These are phyloP conservation scores for Limonium bicolor DNA, from an alignment of 148 eudicot species.

Conservation along the genomic window DNA sequence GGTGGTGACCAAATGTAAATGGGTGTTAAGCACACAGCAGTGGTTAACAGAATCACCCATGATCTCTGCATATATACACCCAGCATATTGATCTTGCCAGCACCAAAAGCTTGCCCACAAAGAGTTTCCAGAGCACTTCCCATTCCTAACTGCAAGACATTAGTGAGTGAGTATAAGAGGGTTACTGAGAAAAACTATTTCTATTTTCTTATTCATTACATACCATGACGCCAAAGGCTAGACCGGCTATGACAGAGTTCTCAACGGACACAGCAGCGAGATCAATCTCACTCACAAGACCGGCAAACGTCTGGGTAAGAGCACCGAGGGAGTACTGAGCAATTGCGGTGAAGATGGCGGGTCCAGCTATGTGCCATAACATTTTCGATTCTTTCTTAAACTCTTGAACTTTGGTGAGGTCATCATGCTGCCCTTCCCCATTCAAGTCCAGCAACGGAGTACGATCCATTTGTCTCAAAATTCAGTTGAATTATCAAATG, in stretches of 20 bases:
- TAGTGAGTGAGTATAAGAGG: not conserved
- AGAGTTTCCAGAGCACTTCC: constrained; percentile 49
- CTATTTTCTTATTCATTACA: not conserved
- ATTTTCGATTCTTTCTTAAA: constrained; percentile 17
- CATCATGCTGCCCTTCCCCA: not conserved
- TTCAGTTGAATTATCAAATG: no score
- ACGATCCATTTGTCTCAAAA: no score
- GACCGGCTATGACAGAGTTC: constrained; percentile 23
- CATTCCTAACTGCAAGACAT: constrained; percentile 31
- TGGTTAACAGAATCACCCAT: constrained; percentile 26
- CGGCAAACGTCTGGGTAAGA: constrained; percentile 22
- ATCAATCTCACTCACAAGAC: constrained; percentile 14
- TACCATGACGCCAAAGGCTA: constrained; percentile 28
- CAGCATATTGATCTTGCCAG: constrained; percentile 31
- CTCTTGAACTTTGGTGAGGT: not conserved
- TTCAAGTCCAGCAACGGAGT: not conserved
- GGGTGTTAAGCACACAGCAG: constrained; percentile 10
- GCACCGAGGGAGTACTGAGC: constrained; percentile 26
- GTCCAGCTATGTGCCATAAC: constrained; percentile 24
- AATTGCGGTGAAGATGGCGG: constrained; percentile 18
- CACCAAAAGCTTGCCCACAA: constrained; percentile 52
- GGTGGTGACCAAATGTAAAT: constrained; percentile 28
- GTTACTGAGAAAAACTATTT: not conserved
- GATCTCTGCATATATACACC: constrained; percentile 51
- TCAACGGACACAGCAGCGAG: constrained; percentile 31